phyloP scores from a whole-genome alignment of 140 eudicot species.

The Stevia rebaudiana region DNA sequence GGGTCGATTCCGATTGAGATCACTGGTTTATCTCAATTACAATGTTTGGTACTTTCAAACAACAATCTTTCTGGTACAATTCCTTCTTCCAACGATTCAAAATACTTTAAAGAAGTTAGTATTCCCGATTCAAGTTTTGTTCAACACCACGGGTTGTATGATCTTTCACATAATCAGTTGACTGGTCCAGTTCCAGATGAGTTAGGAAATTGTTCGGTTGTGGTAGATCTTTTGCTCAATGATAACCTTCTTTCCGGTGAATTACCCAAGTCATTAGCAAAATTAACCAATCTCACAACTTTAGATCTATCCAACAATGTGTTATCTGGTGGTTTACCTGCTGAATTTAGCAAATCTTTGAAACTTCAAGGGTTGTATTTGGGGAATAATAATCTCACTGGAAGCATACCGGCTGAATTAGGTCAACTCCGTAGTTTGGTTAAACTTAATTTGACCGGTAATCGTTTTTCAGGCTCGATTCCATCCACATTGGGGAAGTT shows the following conservation, averaged over 20 bases:
- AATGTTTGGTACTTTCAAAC: constrained; percentile 60
- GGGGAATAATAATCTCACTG: constrained; percentile 55
- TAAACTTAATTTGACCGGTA: constrained; percentile 54
- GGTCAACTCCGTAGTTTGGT: constrained; percentile 50
- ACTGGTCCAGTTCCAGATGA: constrained; percentile 62
- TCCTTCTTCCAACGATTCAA: constrained; percentile 38
- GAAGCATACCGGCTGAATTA: constrained; percentile 44
- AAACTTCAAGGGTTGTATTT: constrained; percentile 65
- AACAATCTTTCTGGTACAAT: constrained; percentile 61
- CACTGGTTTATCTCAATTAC: constrained; percentile 44
- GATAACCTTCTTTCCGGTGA: constrained; percentile 53
- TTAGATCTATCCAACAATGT: constrained; percentile 50
- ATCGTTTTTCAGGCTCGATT: constrained; percentile 42
- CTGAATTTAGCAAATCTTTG: constrained; percentile 31
- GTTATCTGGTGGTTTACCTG: constrained; percentile 49
- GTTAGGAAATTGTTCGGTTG: constrained; percentile 48
- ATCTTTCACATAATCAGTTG: constrained; percentile 57
- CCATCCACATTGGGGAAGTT: constrained; percentile 46
- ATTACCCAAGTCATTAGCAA: constrained; percentile 44
- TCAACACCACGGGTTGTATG: constrained; percentile 76
- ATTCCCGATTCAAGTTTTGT: constrained; percentile 70
- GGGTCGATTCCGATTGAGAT: constrained; percentile 57
- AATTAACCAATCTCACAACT: constrained; percentile 48
- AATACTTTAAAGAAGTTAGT: constrained; percentile 46
- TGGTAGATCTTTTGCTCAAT: constrained; percentile 61